phyloP scores from a whole-genome alignment of 139 green algal genomes.

The Eudorina sp. region DNA sequence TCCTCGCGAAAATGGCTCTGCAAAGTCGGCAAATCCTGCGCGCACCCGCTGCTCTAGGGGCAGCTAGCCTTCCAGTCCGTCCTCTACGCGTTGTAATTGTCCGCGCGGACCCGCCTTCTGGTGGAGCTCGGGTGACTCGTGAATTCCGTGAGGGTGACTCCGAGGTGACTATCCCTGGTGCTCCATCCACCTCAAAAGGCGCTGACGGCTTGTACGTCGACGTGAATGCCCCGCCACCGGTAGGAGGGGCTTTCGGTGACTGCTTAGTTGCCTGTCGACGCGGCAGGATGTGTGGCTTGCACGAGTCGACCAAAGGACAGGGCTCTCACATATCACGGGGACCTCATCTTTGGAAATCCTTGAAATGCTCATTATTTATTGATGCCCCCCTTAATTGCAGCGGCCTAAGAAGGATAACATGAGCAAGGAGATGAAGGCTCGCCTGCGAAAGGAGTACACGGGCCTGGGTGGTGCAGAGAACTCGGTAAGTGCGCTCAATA shows the following conservation, averaged over 20 bases:
- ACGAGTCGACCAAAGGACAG: conserved; percentile 1
- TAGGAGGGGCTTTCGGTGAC: not conserved
- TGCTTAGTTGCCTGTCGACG: not conserved
- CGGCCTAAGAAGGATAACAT: conserved; percentile 59
- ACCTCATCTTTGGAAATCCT: no score
- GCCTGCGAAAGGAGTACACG: conserved; percentile 73
- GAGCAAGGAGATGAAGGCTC: conserved; percentile 73
- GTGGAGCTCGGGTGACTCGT: conserved; percentile 11
- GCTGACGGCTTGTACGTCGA: conserved; percentile 31
- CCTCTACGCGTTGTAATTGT: not conserved
- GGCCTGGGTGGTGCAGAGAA: conserved; percentile 71
- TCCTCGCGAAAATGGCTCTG: conserved; percentile 21
- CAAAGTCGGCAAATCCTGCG: not conserved
- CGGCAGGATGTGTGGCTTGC: conserved; percentile 18
- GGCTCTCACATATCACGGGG: no score
- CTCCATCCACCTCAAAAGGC: not conserved
- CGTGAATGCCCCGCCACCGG: not conserved
- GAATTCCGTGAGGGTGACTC: conserved; percentile 21
- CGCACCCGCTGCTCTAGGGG: not conserved
- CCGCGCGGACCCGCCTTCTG: conserved; percentile 21
- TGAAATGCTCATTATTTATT: not conserved
- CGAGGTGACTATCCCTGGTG: not conserved
- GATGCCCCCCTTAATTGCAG: no score
- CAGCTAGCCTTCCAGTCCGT: not conserved
- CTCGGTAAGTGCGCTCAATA: conserved; percentile 66